phyloP scores from a whole-genome alignment of 1,284 basidiomycete genomes.

The Farysia itapuensis region DNA sequence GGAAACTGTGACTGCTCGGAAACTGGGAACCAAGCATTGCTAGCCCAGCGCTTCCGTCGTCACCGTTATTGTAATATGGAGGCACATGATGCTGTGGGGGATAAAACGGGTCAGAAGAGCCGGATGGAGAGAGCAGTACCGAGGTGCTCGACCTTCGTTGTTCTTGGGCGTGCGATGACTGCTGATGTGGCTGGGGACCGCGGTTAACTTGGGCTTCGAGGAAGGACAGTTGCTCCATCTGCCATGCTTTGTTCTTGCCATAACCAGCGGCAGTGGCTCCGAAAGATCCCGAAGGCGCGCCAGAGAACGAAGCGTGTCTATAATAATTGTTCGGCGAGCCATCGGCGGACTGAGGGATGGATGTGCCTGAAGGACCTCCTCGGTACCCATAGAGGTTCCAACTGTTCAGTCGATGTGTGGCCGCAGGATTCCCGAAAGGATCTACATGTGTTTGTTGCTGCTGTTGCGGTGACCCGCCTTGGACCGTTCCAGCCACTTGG shows the following conservation, averaged over 20 bases:
- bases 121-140: background rate
- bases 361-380: background rate
- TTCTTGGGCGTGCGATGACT: constrained; percentile 3
- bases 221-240: constrained; percentile 46
- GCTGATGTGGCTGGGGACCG: constrained; percentile 11
- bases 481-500: background rate
- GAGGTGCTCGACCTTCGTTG: background rate
- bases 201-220: constrained; percentile 34
- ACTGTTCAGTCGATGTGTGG: background rate
- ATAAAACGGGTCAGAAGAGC: background rate
- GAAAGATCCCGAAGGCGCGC: constrained; percentile 5
- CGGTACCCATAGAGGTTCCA: constrained; percentile 1
- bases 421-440: background rate
- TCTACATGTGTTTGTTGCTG: background rate
- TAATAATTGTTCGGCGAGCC: background rate
- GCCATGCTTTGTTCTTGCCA: constrained; percentile 45
- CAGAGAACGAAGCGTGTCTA: constrained; percentile 1
- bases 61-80: background rate
- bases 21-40: constrained; percentile 34
- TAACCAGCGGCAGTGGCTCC: constrained; percentile 27
- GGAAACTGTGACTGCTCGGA: constrained; percentile 45
- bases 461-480: background rate
- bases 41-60: constrained; percentile 4
- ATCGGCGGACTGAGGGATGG: background rate
- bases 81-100: background rate